Conservation (phyloP, 1,284 basidiomycete genomes). For the Tranzscheliella williamsii region DNA sequence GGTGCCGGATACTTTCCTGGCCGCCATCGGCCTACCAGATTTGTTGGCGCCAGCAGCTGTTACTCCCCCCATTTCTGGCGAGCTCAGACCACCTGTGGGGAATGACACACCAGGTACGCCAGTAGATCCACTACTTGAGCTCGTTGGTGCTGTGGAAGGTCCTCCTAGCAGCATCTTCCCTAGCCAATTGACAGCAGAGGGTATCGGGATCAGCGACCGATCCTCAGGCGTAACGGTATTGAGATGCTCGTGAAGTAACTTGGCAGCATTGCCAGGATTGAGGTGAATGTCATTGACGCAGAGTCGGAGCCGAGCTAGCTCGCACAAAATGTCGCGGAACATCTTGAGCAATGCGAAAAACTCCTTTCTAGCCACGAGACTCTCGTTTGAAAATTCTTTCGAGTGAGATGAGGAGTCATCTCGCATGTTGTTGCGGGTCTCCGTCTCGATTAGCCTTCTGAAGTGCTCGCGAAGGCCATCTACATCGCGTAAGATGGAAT, state of each 20-base stretch:
- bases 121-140: no score
- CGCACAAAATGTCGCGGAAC: conserved; percentile 80
- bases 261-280: conserved; percentile 72
- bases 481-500: conserved; percentile 74
- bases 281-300: conserved; percentile 87
- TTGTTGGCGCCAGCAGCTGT: no score
- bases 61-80: no score
- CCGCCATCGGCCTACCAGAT: conserved; percentile 4
- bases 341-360: conserved; percentile 81
- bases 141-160: neutral
- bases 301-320: conserved; percentile 79
- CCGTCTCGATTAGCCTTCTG: conserved; percentile 66
- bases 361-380: conserved; percentile 75
- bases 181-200: conserved; percentile 43
- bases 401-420: conserved; percentile 62
- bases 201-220: conserved; percentile 32
- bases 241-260: conserved; percentile 54
- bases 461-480: conserved; percentile 74
- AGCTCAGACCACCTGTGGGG: no score
- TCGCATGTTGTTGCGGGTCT: conserved; percentile 56
- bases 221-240: conserved; percentile 37
- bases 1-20: conserved; percentile 23
- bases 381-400: conserved; percentile 26
- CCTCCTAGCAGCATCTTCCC: conserved; percentile 42
- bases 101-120: no score